Evolutionary conservation across 176 grass and related monocot species (phyloP).

Genomic region (Carex littledalei): DNA sequence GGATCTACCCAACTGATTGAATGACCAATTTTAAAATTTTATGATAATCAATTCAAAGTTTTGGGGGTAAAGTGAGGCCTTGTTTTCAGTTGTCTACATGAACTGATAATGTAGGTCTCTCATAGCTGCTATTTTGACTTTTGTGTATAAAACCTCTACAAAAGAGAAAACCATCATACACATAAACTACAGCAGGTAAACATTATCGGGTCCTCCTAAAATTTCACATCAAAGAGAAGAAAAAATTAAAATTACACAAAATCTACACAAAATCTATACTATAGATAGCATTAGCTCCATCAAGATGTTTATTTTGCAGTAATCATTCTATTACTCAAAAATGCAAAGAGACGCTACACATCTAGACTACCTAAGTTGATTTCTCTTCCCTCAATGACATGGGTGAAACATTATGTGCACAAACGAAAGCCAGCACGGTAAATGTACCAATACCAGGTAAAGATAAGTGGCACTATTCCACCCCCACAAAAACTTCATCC

Average conservation of each 20-base stretch:
- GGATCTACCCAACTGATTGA: neutral
- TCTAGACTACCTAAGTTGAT: neutral
- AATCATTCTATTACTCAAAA: neutral
- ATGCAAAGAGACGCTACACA: neutral
- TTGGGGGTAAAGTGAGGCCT: neutral
- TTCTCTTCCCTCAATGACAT: conserved; percentile 1
- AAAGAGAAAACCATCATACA: neutral
- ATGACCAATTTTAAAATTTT: neutral
- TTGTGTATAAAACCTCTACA: neutral
- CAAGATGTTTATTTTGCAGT: neutral
- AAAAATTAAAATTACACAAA: neutral
- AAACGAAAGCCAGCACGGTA: conserved; percentile 86
- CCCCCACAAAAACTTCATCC: no score
- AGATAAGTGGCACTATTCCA: conserved; percentile 62
- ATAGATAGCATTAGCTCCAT: neutral
- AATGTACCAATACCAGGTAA: conserved; percentile 65
- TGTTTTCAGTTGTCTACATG: neutral
- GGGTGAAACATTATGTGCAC: conserved; percentile 76
- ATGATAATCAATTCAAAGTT: neutral
- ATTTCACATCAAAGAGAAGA: neutral
- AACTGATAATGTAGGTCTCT: neutral
- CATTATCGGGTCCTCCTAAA: neutral
- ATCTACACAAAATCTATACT: neutral
- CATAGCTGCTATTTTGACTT: neutral
- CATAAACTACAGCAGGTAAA: neutral